Base-by-base conservation (phyloP, 768 basidiomycete species). In the Lentinula raphanica region DNA sequence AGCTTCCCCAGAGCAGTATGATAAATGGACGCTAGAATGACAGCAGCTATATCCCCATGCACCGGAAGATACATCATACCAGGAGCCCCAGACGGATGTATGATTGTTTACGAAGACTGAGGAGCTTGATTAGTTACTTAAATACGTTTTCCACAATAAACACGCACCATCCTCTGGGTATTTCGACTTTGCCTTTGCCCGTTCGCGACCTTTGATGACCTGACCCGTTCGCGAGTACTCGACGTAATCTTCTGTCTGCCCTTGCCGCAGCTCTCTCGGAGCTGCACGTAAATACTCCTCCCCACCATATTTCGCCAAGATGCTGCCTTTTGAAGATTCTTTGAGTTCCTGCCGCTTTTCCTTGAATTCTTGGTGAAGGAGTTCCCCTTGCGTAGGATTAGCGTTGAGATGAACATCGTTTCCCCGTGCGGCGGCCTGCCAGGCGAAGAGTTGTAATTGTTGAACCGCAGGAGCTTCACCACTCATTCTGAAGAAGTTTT, bases 61-160 rank as follows among this genome's bases (percentile, higher is more conserved):
- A 13, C 86, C 83, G 2, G 81, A 78, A 12, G 82, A 74, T 15
- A 75, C 60, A 63, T 91, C 86, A 69, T 91, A 98, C 86, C 87
- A 98, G 44, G 97, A 99, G 45, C 97, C 97, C 97, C 97, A 99
- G n/a, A 98, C 87, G 4, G 85, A 77, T 0, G 89, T 94, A 67
- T 99, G 97, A 67, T 99, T 99, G 71, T 94, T 95, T 66, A 90
- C 75, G 64, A 82, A 87, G 6, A 94, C 94, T 98, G 62, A 19
- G n/a, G n/a, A 7, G 21, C 57, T 19, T 60, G 59, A 17, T 49
- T 46, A 27, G 59, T 58, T 58, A 21, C 32, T 39, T n/a, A n/a
- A n/a, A n/a, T n/a, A n/a, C n/a, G n/a, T n/a, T n/a, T n/a, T n/a
- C n/a, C n/a, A n/a, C n/a, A n/a, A n/a, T n/a, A n/a, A n/a, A 27